Conservation (phyloP, 1,284 basidiomycete species). For the Cutaneotrichosporon cutaneum region DNA sequence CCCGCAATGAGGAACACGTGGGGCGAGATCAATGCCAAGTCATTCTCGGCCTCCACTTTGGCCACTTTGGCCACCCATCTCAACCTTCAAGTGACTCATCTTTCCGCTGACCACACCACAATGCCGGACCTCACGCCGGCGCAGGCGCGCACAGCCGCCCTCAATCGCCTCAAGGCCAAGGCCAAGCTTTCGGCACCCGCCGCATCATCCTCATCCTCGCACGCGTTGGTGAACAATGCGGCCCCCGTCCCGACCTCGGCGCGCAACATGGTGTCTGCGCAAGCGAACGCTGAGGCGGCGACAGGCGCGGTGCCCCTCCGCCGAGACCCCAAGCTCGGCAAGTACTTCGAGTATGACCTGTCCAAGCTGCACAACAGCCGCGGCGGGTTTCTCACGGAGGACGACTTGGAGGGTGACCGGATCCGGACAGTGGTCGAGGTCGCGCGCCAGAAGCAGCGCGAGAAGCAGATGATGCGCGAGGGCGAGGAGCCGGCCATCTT, state of each 20-base stretch:
- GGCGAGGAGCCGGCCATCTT: conserved; percentile 67
- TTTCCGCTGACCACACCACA: not conserved
- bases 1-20: not conserved
- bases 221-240: conserved; percentile 42
- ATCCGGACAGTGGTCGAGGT: conserved; percentile 67
- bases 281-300: conserved; percentile 25
- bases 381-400: conserved; percentile 72
- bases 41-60: not conserved
- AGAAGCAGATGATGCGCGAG: conserved; percentile 69
- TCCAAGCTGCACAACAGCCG: conserved; percentile 90
- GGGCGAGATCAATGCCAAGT: not conserved
- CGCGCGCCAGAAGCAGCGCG: conserved; percentile 63
- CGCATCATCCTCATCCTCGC: not conserved
- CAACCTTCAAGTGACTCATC: not conserved
- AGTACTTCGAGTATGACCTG: conserved; percentile 94
- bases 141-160: conserved; percentile 48
- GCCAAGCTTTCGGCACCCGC: conserved; percentile 27
- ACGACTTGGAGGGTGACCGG: conserved; percentile 59
- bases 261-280: conserved; percentile 46
- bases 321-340: conserved; percentile 55
- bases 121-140: conserved; percentile 36
- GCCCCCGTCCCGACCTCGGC: conserved; percentile 33
- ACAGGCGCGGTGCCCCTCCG: conserved; percentile 34
- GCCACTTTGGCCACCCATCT: not conserved
- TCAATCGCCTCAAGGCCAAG: conserved; percentile 53